Conservation (phyloP, 805 yeast species). For the Candida xyloterini region DNA sequence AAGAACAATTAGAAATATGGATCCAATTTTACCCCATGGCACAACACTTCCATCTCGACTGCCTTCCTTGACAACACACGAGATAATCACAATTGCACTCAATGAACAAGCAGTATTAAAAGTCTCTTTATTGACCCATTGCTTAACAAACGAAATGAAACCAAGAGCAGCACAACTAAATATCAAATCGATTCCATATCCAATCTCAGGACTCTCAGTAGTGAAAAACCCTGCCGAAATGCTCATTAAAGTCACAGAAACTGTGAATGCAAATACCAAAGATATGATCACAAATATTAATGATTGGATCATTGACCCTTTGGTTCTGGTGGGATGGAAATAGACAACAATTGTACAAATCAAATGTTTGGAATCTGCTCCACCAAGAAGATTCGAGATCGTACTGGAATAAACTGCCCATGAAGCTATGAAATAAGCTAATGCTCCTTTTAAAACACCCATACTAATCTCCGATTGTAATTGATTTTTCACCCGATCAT, state of each 20-base stretch:
- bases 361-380: conserved; percentile 72
- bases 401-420: conserved; percentile 61
- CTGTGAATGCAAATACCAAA: conserved; percentile 48
- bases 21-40: conserved; percentile 51
- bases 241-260: conserved; percentile 51
- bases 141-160: conserved; percentile 65
- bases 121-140: conserved; percentile 59
- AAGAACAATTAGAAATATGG: conserved; percentile 55
- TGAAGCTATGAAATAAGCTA: conserved; percentile 75
- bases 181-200: conserved; percentile 52
- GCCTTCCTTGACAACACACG: conserved; percentile 74
- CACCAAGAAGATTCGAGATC: conserved; percentile 52
- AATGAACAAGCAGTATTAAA: conserved; percentile 81
- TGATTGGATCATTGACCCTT: conserved; percentile 79
- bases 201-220: conserved; percentile 39
- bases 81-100: conserved; percentile 67
- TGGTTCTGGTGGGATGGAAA: conserved; percentile 77
- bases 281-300: conserved; percentile 57
- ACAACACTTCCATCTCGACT: conserved; percentile 55
- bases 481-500: neutral
- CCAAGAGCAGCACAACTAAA: conserved; percentile 59
- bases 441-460: conserved; percentile 57
- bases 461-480: conserved; percentile 8
- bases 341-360: conserved; percentile 82
- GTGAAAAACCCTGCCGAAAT: conserved; percentile 44